These are phyloP conservation scores for Coemansia sp. DNA, from an alignment of 192 early-diverging fungal species.

Conservation along the genomic window DNA sequence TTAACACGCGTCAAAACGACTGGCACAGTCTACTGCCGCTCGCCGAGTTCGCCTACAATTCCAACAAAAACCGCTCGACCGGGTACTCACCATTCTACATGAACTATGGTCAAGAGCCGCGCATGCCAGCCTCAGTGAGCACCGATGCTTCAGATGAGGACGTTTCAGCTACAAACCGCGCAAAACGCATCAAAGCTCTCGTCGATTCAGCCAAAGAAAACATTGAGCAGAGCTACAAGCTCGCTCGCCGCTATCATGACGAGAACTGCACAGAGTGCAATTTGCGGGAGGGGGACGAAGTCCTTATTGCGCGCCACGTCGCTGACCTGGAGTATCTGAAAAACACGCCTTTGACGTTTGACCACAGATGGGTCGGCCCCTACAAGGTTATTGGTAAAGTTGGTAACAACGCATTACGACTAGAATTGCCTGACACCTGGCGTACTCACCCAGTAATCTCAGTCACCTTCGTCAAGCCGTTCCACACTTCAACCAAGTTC, in stretches of 20 bases:
- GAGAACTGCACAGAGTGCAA: not conserved
- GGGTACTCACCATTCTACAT: slow-evolving; percentile 9
- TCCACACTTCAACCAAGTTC: not conserved
- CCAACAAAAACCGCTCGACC: slow-evolving; percentile 6
- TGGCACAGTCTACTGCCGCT: slow-evolving; percentile 45
- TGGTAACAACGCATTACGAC: not conserved
- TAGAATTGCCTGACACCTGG: not conserved
- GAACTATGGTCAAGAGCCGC: slow-evolving; percentile 13
- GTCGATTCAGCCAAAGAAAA: not conserved
- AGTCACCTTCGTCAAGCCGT: not conserved
- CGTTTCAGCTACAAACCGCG: not conserved
- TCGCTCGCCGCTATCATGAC: not conserved
- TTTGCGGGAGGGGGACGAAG: not conserved
- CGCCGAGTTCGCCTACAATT: slow-evolving; percentile 56
- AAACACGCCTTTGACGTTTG: not conserved
- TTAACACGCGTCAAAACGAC: slow-evolving; percentile 37
- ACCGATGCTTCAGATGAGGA: not conserved
- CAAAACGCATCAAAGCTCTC: not conserved
- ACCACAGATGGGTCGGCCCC: not conserved
- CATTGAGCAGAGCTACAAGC: not conserved
- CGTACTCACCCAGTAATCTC: slow-evolving; percentile 1
- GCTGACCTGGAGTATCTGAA: slow-evolving; percentile 1
- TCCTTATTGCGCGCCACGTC: not conserved
- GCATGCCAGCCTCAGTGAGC: not conserved
- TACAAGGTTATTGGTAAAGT: not conserved